Evolutionary conservation across 495 filamentous ascomycete genomes (phyloP).

Genomic region (Neurospora sublineolata): DNA sequence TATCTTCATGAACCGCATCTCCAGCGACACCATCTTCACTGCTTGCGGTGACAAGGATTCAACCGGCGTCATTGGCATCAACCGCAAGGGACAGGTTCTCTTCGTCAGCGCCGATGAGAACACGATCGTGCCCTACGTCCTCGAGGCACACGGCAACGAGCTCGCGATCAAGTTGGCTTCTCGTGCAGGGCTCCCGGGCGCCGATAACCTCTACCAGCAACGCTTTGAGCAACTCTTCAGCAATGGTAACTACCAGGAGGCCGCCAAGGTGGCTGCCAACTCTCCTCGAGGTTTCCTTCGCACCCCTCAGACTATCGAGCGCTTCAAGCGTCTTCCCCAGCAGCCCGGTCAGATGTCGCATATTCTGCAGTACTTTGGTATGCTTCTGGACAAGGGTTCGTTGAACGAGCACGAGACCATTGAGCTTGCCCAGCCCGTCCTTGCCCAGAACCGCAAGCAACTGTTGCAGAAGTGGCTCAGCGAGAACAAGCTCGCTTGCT

Average conservation of each 20-base stretch:
- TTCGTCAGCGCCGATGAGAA: constrained; percentile 85
- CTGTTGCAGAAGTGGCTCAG: constrained; percentile 94
- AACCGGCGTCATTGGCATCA: constrained; percentile 84
- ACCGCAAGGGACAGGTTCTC: constrained; percentile 92
- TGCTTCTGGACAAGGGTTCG: constrained; percentile 87
- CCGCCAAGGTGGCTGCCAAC: constrained; percentile 91
- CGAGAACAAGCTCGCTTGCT: constrained; percentile 89
- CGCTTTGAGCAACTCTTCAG: constrained; percentile 80
- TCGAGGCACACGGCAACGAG: constrained; percentile 83
- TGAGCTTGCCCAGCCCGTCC: constrained; percentile 83
- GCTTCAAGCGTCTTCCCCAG: constrained; percentile 76
- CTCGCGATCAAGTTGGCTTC: constrained; percentile 94
- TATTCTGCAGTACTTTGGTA: constrained; percentile 95
- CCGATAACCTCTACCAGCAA: constrained; percentile 85
- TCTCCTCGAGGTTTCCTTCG: constrained; percentile 92
- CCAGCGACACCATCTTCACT: constrained; percentile 96
- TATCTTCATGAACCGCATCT: constrained; percentile 99
- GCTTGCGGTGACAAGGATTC: constrained; percentile 76
- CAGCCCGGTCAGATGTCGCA: constrained; percentile 72
- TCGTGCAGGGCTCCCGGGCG: constrained; percentile 82
- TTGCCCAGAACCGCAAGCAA: constrained; percentile 89
- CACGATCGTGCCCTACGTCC: constrained; percentile 82
- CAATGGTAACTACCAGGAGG: constrained; percentile 67
- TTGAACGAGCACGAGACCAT: constrained; percentile 89
- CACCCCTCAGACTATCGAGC: constrained; percentile 84